Evolutionary conservation across 2,329 filamentous ascomycete genomes (phyloP), one percentile per base, ranked within the genome.

Genomic region (Fusarium sp.): DNA sequence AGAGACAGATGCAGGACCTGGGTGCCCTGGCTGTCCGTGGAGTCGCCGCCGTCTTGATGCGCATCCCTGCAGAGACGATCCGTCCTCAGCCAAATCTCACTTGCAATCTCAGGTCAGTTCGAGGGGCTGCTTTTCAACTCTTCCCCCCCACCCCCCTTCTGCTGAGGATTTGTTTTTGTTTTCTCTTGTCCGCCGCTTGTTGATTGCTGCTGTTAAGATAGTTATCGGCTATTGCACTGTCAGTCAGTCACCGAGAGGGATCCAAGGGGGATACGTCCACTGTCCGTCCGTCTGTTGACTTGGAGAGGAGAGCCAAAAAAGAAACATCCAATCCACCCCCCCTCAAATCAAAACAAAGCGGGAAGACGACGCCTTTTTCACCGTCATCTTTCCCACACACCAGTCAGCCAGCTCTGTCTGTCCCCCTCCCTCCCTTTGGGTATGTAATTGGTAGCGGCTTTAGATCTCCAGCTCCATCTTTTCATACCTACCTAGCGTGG

Each of bases 11-110:
- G 51, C 61, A 46, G 56, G 53, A 57, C 64, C 41, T 64, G 66
- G 65, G 42, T 56, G 53, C 57, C 68, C 56, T 61, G 64, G 52
- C 53, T 35, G 54, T 37, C 29, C 49, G 38, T 65, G 57, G 62
- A 62, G 58, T 57, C 46, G 49, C 46, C 41, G 51, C 23, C 23
- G 53, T 48, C 63, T 68, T 67, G 66, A 63, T 67, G 61, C 51
- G 32, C 57, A 72, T 70, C 71, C 71, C 71, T 73, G 71, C 71
- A 72, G 63, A 68, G 70, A 63, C 71, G 71, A 73, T 73, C 71
- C 67, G 63, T 66, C 61, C 61, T 67, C 68, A 63, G 50, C 64
- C 64, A 71, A 69, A 70, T 70, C 65, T 70, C 63, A 70, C 68
- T 61, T 70, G 66, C 57, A 70, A 70, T 70, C 68, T 70, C 66